Evolutionary conservation across 2,329 filamentous ascomycete genomes (phyloP).

Genomic region (Monilinia fructigena): DNA sequence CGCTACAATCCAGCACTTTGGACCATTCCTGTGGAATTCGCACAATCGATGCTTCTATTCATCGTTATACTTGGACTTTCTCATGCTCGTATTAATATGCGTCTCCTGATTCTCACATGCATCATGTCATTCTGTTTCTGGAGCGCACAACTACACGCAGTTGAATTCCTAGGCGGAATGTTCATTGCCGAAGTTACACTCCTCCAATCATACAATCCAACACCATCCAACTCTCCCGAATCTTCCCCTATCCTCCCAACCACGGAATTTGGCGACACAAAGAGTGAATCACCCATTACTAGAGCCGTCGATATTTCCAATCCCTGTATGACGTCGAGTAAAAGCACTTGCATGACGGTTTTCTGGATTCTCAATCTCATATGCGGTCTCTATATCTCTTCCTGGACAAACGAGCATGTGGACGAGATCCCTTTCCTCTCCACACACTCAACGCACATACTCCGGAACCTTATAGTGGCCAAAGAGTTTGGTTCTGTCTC

Average conservation of each 20-base stretch:
- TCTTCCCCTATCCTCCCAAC: constrained; percentile 24
- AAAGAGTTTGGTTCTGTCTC: constrained; percentile 37
- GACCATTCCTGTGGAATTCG: constrained; percentile 40
- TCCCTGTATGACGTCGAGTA: constrained; percentile 17
- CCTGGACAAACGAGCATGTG: constrained; percentile 36
- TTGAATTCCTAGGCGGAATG: constrained; percentile 49
- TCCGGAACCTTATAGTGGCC: constrained; percentile 34
- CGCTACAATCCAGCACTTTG: constrained; percentile 38
- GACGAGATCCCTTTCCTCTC: constrained; percentile 32
- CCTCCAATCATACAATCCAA: constrained; percentile 36
- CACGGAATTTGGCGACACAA: constrained; percentile 32
- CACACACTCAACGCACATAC: constrained; percentile 34
- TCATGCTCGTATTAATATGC: constrained; percentile 31
- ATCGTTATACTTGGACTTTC: constrained; percentile 35
- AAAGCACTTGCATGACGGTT: constrained; percentile 23
- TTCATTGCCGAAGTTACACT: constrained; percentile 48
- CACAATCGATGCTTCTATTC: constrained; percentile 39
- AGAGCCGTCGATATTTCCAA: constrained; percentile 12
- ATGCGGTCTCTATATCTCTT: constrained; percentile 36
- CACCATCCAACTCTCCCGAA: constrained; percentile 3
- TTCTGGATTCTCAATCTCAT: constrained; percentile 37
- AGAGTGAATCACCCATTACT: constrained; percentile 25
- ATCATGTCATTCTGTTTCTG: constrained; percentile 36
- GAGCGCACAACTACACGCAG: constrained; percentile 31
- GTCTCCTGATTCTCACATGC: constrained; percentile 31